These are phyloP conservation scores for Alternaria arborescens DNA, from an alignment of 2,329 filamentous ascomycete genomes.

Conservation along the genomic window DNA sequence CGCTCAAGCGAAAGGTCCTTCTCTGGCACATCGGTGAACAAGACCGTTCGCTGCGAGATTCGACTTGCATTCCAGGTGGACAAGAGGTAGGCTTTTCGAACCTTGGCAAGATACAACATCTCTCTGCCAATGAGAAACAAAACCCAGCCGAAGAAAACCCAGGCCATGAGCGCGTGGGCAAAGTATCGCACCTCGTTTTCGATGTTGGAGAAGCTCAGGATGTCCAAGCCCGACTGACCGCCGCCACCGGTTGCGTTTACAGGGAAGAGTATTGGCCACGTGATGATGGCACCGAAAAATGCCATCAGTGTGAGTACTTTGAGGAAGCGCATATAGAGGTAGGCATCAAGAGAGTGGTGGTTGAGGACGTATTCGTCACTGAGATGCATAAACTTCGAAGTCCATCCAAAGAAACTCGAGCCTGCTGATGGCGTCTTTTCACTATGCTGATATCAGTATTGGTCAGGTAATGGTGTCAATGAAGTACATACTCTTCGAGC, in stretches of 20 bases:
- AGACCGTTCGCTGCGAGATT: constrained; percentile 57
- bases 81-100: constrained; percentile 58
- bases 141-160: constrained; percentile 54
- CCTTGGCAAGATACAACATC: constrained; percentile 56
- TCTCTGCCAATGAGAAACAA: constrained; percentile 57
- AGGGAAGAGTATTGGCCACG: constrained; percentile 58
- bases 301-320: constrained; percentile 56
- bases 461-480: constrained; percentile 15
- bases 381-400: constrained; percentile 55
- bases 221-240: constrained; percentile 48
- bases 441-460: constrained; percentile 26
- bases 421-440: constrained; percentile 55
- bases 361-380: constrained; percentile 57
- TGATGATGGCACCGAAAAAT: constrained; percentile 54
- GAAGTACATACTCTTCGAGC: constrained; percentile 38
- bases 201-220: constrained; percentile 37
- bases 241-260: constrained; percentile 54
- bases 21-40: constrained; percentile 58
- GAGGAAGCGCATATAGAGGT: constrained; percentile 58
- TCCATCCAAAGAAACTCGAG: constrained; percentile 62
- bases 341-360: constrained; percentile 60
- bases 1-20: constrained; percentile 47
- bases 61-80: constrained; percentile 55
- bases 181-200: constrained; percentile 49
- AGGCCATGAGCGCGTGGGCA: constrained; percentile 55